Evolutionary conservation across 2,329 filamentous ascomycete genomes (phyloP).

Genomic region (Cladobotryum protrusum): DNA sequence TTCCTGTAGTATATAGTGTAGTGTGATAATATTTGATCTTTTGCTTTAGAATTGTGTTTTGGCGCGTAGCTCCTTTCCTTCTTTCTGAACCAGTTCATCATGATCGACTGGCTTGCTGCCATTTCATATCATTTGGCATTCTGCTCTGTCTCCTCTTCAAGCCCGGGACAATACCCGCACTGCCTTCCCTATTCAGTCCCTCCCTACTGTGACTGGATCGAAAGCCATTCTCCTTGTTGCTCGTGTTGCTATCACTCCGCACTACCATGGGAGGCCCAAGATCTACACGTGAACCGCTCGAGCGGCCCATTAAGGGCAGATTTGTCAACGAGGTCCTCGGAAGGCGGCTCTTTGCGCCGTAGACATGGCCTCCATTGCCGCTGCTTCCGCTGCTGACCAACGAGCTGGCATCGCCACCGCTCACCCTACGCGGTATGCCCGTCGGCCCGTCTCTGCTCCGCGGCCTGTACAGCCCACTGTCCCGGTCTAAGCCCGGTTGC

Average conservation of each 20-base stretch:
- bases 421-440: conserved; percentile 38
- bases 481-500: conserved; percentile 35
- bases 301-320: conserved; percentile 17
- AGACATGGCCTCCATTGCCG: conserved; percentile 1
- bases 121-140: conserved; percentile 4
- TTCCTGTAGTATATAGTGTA: neutral
- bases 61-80: neutral
- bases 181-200: conserved; percentile 9
- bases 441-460: conserved; percentile 36
- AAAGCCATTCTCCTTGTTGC: conserved; percentile 33
- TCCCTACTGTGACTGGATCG: conserved; percentile 15
- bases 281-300: conserved; percentile 12
- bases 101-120: conserved; percentile 4
- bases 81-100: too few relatives aligned
- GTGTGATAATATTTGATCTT: neutral
- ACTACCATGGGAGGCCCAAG: conserved; percentile 24
- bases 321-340: conserved; percentile 32
- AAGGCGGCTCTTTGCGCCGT: conserved; percentile 31
- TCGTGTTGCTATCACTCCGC: conserved; percentile 33
- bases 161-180: conserved; percentile 1
- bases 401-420: conserved; percentile 30
- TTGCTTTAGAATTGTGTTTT: too few relatives aligned
- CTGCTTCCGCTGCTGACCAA: conserved; percentile 16
- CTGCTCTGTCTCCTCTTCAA: conserved; percentile 6
- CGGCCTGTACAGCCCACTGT: conserved; percentile 35